Evolutionary conservation across 2,329 filamentous ascomycete species (phyloP).

Genomic region (Penicillium sp.): DNA sequence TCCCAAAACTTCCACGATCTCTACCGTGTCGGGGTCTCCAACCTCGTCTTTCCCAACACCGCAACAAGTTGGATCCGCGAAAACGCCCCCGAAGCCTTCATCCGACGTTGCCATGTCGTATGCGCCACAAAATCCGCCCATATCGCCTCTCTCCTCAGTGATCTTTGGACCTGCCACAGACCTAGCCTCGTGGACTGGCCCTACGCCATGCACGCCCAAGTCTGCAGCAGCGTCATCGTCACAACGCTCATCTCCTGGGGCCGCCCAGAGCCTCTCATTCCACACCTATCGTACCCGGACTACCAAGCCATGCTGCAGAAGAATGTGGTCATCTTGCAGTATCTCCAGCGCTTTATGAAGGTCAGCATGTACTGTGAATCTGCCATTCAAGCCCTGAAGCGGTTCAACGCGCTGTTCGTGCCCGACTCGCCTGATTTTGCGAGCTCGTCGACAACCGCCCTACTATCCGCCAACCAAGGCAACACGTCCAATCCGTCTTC

Average conservation of each 20-base stretch:
- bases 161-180: not conserved
- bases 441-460: not conserved
- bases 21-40: not conserved
- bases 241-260: not conserved
- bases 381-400: not conserved
- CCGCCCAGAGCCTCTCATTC: not conserved
- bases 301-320: constrained; percentile 1
- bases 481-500: not conserved
- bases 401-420: not conserved
- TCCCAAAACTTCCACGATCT: constrained; percentile 1
- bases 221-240: constrained; percentile 1
- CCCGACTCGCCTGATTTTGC: not conserved
- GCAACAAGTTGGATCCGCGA: constrained; percentile 1
- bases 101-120: not conserved
- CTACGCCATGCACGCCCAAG: not conserved
- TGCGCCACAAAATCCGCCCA: constrained; percentile 1
- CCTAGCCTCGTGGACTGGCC: not conserved
- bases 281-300: not conserved
- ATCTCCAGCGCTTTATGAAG: constrained; percentile 1
- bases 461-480: not conserved
- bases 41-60: constrained; percentile 1
- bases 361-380: constrained; percentile 3
- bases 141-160: not conserved
- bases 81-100: not conserved
- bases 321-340: not conserved